phyloP scores from a whole-genome alignment of 352 stramenopile genomes.

The Globisporangium sylvaticum region DNA sequence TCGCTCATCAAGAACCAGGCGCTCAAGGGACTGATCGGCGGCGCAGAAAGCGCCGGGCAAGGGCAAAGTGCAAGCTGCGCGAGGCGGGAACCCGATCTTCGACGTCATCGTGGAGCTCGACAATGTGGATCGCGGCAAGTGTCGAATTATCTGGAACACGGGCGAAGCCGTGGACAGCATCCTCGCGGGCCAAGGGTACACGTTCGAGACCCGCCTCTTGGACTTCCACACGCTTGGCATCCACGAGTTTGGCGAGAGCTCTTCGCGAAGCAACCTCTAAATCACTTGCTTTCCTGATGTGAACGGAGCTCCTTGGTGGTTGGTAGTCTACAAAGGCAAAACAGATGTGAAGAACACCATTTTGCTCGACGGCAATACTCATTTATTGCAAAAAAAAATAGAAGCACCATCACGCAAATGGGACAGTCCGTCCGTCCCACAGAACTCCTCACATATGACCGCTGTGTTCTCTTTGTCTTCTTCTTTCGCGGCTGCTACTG shows the following conservation, averaged over 20 bases:
- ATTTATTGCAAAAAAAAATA: not conserved
- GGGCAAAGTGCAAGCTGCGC: conserved; percentile 43
- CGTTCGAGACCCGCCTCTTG: conserved; percentile 36
- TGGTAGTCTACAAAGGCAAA: not conserved
- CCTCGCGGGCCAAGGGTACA: conserved; percentile 33
- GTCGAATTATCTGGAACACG: conserved; percentile 62
- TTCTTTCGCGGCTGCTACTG: not conserved
- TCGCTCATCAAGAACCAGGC: conserved; percentile 79
- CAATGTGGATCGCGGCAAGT: conserved; percentile 43
- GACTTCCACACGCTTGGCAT: conserved; percentile 26
- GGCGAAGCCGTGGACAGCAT: conserved; percentile 71
- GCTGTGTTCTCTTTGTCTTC: not conserved
- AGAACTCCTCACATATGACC: not conserved
- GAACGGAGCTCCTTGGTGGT: not conserved
- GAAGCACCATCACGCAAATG: not conserved
- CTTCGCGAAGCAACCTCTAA: not conserved
- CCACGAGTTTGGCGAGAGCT: conserved; percentile 18
- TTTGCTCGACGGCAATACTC: not conserved
- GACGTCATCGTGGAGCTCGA: conserved; percentile 85
- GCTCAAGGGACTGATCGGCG: conserved; percentile 52
- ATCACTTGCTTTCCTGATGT: no score
- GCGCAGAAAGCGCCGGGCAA: conserved; percentile 23
- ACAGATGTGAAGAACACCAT: not conserved
- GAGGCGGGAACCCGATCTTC: conserved; percentile 62
- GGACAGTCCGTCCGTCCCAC: not conserved